Evolutionary conservation across 1,284 basidiomycete genomes (phyloP), one percentile per base, ranked within the genome.

Genomic region (Meripilus lineatus): DNA sequence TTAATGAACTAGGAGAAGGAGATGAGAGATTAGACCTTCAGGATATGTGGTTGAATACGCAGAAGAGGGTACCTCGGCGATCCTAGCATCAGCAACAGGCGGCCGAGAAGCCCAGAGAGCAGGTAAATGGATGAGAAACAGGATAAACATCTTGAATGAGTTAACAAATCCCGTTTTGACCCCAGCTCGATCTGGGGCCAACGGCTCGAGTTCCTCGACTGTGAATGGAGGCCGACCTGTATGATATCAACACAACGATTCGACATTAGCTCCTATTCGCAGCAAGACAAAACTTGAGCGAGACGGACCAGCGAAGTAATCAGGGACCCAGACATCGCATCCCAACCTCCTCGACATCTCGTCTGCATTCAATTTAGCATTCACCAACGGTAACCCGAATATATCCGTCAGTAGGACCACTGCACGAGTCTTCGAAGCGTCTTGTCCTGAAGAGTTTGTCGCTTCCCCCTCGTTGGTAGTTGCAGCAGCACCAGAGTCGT

Each of bases 321-420:
- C 74, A 5, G 78, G 78, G 15, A 83, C 72, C 70, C 78, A 84
- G 21, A 85, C 81, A 47, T 81, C 75, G 43, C 81, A 71, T 3
- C 67, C 66, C 22, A 83, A 61, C 2, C 65, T 52, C 40, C 74
- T 66, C 4, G 81, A 71, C 20, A 82, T 61, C 18, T 65, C 59
- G 57, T 86, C 84, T 0, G 84, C 81, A 5, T 85, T 66, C 44
- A 87, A 66, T 55, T 81, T 84, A 53, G 67, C 67, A 56, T 84
- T 85, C 35, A 70, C 69, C 17, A 82, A 55, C 0, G 62, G 58
- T 8, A 82, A 65, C 1, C 79, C 79, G 50, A 83, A 84, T 1
- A 66, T 71, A 53, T 87, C 83, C 6, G 76, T 79, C 37, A 81
- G 63, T 8, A 81, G 58, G 13, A 87, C 58, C 26, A 84, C 56